Conservation (phyloP, 1,139 yeast genomes). For the Blastobotrys ciferrii region DNA sequence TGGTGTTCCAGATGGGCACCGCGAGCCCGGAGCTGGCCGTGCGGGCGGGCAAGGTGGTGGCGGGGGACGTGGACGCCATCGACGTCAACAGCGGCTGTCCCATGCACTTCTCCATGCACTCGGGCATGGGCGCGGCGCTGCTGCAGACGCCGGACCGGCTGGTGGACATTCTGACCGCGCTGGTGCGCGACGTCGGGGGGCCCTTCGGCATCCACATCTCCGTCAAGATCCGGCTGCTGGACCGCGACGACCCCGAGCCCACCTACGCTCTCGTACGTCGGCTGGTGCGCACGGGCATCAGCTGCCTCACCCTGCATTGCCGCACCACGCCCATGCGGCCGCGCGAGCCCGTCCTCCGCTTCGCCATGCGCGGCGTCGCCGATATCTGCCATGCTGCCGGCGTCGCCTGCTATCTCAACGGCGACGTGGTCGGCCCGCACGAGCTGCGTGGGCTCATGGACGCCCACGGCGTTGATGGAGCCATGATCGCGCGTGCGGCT, state of each 20-base stretch:
- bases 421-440: slow-evolving; percentile 56
- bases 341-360: slow-evolving; percentile 72
- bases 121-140: slow-evolving; percentile 97
- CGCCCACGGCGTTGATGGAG: slow-evolving; percentile 62
- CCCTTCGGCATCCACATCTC: slow-evolving; percentile 79
- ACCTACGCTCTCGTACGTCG: slow-evolving; percentile 61
- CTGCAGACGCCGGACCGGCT: slow-evolving; percentile 76
- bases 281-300: slow-evolving; percentile 76
- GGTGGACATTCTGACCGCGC: slow-evolving; percentile 59
- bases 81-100: slow-evolving; percentile 98
- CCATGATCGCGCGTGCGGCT: slow-evolving; percentile 92
- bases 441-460: slow-evolving; percentile 57
- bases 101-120: slow-evolving; percentile 58
- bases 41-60: slow-evolving; percentile 76
- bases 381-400: slow-evolving; percentile 59
- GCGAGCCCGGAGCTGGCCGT: slow-evolving; percentile 83
- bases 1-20: slow-evolving; percentile 90
- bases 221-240: slow-evolving; percentile 80
- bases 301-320: slow-evolving; percentile 86
- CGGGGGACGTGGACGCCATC: slow-evolving; percentile 84
- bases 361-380: slow-evolving; percentile 57
- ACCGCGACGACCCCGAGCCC: slow-evolving; percentile 59
- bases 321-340: slow-evolving; percentile 89
- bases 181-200: slow-evolving; percentile 77
- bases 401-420: slow-evolving; percentile 77